Conservation (phyloP, 2,329 filamentous ascomycete genomes). For the Nothophoma quercina region DNA sequence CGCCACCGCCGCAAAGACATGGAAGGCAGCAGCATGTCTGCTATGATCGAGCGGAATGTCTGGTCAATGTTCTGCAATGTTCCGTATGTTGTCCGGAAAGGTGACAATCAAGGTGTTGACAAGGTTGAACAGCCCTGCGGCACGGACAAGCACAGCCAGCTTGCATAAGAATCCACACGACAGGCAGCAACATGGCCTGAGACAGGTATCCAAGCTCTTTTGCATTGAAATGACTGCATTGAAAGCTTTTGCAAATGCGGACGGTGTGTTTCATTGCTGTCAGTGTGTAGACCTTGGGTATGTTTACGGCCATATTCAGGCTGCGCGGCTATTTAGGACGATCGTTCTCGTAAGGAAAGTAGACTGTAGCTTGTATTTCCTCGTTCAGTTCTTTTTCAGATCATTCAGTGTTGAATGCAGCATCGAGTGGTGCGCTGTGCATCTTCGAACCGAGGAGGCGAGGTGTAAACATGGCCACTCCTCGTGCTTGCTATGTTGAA, state of each 20-base stretch:
- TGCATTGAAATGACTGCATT: too few species aligned
- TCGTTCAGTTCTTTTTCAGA: too few species aligned
- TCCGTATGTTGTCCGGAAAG: background rate
- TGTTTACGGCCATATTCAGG: too few species aligned
- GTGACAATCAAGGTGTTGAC: slow-evolving; percentile 3
- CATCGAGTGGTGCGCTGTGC: background rate
- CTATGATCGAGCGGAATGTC: background rate
- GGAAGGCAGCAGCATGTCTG: background rate
- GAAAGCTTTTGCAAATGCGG: background rate
- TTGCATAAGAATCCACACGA: background rate
- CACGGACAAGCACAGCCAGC: slow-evolving; percentile 2
- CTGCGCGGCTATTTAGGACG: too few species aligned
- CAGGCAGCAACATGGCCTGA: background rate
- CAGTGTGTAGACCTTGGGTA: too few species aligned
- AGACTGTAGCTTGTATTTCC: too few species aligned
- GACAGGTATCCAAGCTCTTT: background rate
- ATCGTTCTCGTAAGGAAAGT: too few species aligned
- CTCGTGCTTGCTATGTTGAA: background rate
- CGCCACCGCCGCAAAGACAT: background rate
- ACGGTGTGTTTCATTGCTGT: too few species aligned
- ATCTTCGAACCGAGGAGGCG: background rate
- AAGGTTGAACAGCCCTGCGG: slow-evolving; percentile 7
- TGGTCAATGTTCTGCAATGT: background rate
- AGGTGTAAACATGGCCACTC: background rate
- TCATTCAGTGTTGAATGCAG: background rate